phyloP scores from a whole-genome alignment of 164 flowering plant genomes.

The Stephania yunnanensis region DNA sequence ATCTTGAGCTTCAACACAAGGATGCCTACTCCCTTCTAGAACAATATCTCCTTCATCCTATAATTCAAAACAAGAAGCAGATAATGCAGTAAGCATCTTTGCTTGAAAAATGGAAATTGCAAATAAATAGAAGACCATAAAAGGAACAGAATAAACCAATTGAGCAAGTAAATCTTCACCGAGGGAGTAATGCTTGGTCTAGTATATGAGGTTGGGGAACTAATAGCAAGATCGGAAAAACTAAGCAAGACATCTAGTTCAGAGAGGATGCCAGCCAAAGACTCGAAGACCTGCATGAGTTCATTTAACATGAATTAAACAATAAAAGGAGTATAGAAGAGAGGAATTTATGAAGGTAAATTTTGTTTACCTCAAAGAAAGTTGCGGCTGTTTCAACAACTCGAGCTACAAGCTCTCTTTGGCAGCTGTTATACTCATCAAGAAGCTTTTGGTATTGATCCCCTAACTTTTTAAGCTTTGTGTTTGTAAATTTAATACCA shows the following conservation, averaged over 20 bases:
- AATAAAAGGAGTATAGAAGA: neutral
- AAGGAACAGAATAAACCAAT: neutral
- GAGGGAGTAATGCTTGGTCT: conserved; percentile 80
- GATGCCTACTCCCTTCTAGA: conserved; percentile 89
- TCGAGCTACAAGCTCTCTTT: conserved; percentile 71
- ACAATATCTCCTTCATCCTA: conserved; percentile 88
- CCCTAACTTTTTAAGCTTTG: conserved; percentile 84
- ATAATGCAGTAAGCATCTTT: neutral
- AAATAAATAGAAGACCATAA: neutral
- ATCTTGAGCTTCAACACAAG: conserved; percentile 99
- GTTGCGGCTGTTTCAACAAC: conserved; percentile 79
- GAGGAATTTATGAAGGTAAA: neutral
- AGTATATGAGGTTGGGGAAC: conserved; percentile 76
- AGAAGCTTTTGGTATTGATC: conserved; percentile 77
- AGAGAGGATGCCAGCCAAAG: conserved; percentile 66
- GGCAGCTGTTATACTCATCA: conserved; percentile 79
- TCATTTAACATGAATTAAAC: conserved; percentile 12
- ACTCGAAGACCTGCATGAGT: conserved; percentile 69
- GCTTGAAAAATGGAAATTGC: neutral
- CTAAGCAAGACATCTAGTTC: conserved; percentile 94
- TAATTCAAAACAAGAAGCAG: conserved; percentile 13
- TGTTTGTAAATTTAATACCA: conserved; percentile 90
- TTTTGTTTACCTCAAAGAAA: conserved; percentile 69
- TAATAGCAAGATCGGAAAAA: conserved; percentile 92
- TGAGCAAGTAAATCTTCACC: conserved; percentile 35